A percentile compares a stretch with the other conserved stretches of the same genome.
Conservation (phyloP, 257 asterid species). For the Solanum etuberosum region DNA sequence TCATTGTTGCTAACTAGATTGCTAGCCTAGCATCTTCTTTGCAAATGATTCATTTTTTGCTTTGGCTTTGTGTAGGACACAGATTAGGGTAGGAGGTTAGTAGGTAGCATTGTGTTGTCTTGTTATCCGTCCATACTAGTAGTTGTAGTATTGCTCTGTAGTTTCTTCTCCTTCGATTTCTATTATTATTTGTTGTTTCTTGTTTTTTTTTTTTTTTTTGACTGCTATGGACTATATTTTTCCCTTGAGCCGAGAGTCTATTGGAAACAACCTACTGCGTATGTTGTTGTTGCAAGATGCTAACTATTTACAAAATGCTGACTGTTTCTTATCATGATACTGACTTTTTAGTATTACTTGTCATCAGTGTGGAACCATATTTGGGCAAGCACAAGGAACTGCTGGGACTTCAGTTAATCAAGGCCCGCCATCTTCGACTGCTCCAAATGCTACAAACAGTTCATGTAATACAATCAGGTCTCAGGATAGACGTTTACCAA, state of each 20-base stretch:
- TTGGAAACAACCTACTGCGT: background rate
- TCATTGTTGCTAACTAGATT: background rate
- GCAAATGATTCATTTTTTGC: background rate
- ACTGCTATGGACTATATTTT: background rate
- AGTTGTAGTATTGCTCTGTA: background rate
- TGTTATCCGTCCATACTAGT: background rate
- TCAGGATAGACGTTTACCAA: background rate
- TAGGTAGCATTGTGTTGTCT: background rate
- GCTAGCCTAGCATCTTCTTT: background rate
- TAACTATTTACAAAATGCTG: background rate
- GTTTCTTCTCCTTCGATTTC: background rate
- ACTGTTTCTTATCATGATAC: background rate
- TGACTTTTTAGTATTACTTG: background rate
- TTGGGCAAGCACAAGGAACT: background rate
- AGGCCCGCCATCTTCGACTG: conserved; percentile 2
- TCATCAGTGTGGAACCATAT: conserved; percentile 16
- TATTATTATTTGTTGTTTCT: background rate
- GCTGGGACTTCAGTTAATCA: conserved; percentile 5
- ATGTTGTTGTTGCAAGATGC: background rate
- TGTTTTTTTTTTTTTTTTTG: no score
- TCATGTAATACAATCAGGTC: background rate
- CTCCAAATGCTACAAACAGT: background rate
- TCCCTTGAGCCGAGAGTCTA: background rate
- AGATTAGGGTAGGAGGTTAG: background rate
- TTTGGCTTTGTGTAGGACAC: background rate